A percentile compares a stretch with the other conserved stretches of the same genome.
Evolutionary conservation across 345 rosid genomes (phyloP).

Genomic region (Gossypium raimondii): DNA sequence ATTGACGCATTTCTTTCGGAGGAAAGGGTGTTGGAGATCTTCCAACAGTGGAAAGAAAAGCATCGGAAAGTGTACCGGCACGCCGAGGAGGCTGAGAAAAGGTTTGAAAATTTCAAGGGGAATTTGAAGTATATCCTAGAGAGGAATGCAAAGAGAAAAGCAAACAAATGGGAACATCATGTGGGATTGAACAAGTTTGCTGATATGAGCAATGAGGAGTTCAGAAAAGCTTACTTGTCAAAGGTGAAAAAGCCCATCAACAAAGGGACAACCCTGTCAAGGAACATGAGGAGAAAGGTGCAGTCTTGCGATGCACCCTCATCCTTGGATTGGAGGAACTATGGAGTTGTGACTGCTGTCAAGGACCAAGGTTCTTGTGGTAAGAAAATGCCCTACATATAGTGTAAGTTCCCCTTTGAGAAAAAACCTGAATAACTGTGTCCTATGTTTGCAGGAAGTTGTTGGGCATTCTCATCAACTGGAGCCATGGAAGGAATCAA

Average conservation of each 20-base stretch:
- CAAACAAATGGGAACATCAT: constrained; percentile 9
- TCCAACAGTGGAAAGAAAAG: constrained; percentile 46
- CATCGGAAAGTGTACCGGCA: constrained; percentile 48
- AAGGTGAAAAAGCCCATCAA: constrained; percentile 41
- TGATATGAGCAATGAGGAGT: constrained; percentile 64
- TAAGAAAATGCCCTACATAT: constrained; percentile 13
- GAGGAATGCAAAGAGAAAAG: constrained; percentile 22
- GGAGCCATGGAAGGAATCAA: constrained; percentile 72
- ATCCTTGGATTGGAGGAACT: constrained; percentile 63
- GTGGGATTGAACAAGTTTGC: constrained; percentile 67
- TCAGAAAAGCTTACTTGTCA: constrained; percentile 32
- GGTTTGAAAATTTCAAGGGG: constrained; percentile 39
- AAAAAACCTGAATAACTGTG: too few relatives aligned
- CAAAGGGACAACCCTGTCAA: constrained; percentile 15
- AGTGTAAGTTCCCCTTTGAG: too few relatives aligned
- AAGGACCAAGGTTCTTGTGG: constrained; percentile 65
- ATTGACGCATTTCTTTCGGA: constrained; percentile 33
- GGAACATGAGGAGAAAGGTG: constrained; percentile 17
- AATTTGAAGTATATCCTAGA: constrained; percentile 49
- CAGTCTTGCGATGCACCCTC: constrained; percentile 47
- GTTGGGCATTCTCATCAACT: constrained; percentile 72
- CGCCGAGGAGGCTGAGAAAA: constrained; percentile 41
- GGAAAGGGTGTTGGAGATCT: constrained; percentile 40
- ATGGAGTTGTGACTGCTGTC: constrained; percentile 47
- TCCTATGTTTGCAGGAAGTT: constrained; percentile 46